These are phyloP conservation scores for Leccinum obscurum DNA, from an alignment of 768 basidiomycete genomes.

Conservation along the genomic window DNA sequence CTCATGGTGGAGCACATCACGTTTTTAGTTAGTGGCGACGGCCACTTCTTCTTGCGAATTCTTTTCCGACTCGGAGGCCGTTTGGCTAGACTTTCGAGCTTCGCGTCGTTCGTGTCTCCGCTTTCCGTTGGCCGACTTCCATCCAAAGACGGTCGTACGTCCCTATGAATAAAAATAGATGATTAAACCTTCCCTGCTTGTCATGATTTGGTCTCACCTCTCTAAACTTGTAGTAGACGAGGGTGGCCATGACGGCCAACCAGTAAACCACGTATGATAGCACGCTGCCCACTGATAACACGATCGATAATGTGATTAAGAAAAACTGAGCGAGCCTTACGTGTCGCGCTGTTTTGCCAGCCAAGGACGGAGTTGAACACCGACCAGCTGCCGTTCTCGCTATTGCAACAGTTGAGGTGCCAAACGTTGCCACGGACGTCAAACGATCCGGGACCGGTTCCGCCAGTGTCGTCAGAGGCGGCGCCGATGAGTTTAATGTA, in stretches of 20 bases:
- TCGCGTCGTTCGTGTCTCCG: conserved; percentile 34
- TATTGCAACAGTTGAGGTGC: conserved; percentile 82
- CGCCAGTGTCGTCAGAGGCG: conserved; percentile 65
- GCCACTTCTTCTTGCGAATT: background rate
- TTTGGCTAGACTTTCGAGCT: background rate
- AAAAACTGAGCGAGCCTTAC: conserved; percentile 34
- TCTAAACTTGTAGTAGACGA: conserved; percentile 67
- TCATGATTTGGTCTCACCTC: conserved; percentile 39
- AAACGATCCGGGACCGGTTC: conserved; percentile 84
- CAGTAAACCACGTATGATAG: conserved; percentile 93
- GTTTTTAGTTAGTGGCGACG: background rate
- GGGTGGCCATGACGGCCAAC: conserved; percentile 70
- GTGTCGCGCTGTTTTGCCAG: conserved; percentile 82
- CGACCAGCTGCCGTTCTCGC: conserved; percentile 66
- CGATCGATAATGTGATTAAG: background rate
- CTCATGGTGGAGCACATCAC: background rate
- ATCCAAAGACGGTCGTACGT: conserved; percentile 59
- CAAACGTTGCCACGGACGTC: conserved; percentile 81
- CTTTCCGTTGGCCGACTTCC: conserved; percentile 50
- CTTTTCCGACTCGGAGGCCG: background rate
- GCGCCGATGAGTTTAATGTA: conserved; percentile 71
- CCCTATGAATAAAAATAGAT: conserved; percentile 41
- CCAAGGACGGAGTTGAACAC: conserved; percentile 86
- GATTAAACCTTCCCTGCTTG: background rate
- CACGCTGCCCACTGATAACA: conserved; percentile 62